Percentiles rank a stretch among this genome's conserved stretches.
phyloP scores from a whole-genome alignment of 2,329 filamentous ascomycete genomes.

The Fusarium temperatum region DNA sequence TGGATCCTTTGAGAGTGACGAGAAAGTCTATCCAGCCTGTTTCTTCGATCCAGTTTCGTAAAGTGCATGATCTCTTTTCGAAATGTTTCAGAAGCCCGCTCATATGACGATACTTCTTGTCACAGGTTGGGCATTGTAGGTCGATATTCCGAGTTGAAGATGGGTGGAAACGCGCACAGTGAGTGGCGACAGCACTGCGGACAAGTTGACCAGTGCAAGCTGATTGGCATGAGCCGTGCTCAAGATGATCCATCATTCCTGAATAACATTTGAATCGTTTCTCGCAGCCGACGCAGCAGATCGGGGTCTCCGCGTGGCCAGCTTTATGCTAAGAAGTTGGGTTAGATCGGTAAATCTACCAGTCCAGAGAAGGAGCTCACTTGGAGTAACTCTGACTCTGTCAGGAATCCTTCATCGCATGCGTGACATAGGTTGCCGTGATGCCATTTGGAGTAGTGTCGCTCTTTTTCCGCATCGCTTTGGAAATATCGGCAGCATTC shows the following conservation, averaged over 20 bases:
- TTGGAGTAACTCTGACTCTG: accelerated
- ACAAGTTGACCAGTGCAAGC: neutral
- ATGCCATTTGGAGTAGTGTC: neutral
- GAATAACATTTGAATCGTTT: neutral
- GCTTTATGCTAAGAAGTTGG: neutral
- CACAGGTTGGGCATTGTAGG: neutral
- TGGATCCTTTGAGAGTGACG: neutral
- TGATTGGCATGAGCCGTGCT: neutral
- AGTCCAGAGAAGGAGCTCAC: neutral
- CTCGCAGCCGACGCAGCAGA: neutral
- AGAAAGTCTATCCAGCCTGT: neutral
- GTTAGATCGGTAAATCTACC: no score
- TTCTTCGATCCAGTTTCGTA: neutral
- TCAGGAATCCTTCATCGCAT: neutral
- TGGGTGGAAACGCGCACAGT: neutral
- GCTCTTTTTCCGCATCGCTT: neutral
- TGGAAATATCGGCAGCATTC: neutral
- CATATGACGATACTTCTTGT: neutral
- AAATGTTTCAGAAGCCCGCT: accelerated
- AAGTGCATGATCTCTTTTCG: neutral
- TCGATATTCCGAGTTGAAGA: neutral
- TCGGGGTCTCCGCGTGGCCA: accelerated
- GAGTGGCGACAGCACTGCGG: neutral
- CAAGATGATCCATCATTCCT: neutral
- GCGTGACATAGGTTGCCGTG: neutral